Conservation (phyloP, 1,139 yeast species). For the Spathaspora sp. region DNA sequence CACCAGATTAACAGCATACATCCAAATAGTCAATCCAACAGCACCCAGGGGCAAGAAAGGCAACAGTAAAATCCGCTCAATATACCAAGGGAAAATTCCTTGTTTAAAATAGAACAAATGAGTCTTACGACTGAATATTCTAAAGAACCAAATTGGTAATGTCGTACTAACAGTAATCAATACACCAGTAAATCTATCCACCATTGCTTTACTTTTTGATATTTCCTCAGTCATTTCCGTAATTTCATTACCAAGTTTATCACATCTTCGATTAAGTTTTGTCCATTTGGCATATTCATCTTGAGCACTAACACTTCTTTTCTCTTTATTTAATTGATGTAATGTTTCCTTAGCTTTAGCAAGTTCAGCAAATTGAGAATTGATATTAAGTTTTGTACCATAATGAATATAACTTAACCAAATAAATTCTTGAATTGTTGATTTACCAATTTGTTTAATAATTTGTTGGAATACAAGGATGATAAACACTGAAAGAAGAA, state of each 20-base stretch:
- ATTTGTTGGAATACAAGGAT: constrained; percentile 33
- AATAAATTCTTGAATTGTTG: constrained; percentile 28
- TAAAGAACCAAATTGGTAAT: constrained; percentile 49
- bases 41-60: constrained; percentile 61
- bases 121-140: constrained; percentile 56
- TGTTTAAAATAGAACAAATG: constrained; percentile 63
- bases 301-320: constrained; percentile 74
- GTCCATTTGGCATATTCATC: constrained; percentile 98
- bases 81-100: constrained; percentile 53
- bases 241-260: constrained; percentile 55
- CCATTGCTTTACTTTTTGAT: constrained; percentile 32
- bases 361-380: constrained; percentile 28
- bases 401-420: constrained; percentile 44
- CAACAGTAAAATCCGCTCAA: constrained; percentile 59
- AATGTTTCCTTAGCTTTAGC: constrained; percentile 46
- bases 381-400: constrained; percentile 30
- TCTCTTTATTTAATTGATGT: constrained; percentile 46
- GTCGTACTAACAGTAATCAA: constrained; percentile 31
- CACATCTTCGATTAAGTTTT: constrained; percentile 73
- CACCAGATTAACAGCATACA: constrained; percentile 38
- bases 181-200: constrained; percentile 31
- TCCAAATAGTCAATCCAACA: constrained; percentile 54
- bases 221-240: constrained; percentile 40
- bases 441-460: constrained; percentile 35
- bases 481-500: constrained; percentile 26